These are phyloP conservation scores for Colletotrichum tanaceti DNA, from an alignment of 2,329 filamentous ascomycete species.

Conservation along the genomic window DNA sequence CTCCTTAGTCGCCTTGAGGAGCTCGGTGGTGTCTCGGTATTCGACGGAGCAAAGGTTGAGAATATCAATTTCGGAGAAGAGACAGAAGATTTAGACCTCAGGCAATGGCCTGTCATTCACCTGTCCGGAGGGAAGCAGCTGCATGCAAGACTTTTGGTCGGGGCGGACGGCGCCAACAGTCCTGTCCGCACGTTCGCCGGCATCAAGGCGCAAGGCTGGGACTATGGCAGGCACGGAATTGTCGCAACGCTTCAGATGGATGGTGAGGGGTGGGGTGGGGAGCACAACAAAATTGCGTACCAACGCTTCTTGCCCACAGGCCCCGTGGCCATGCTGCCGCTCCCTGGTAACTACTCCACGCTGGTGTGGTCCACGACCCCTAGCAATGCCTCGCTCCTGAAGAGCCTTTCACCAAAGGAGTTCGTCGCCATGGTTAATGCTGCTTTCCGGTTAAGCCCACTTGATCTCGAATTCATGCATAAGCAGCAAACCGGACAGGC, in stretches of 20 bases:
- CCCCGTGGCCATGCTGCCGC: conserved; percentile 88
- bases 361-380: conserved; percentile 96
- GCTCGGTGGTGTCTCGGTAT: conserved; percentile 75
- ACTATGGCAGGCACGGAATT: conserved; percentile 89
- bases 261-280: conserved; percentile 65
- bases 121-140: conserved; percentile 76
- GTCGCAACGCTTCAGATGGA: conserved; percentile 87
- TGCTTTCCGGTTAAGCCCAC: conserved; percentile 83
- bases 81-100: conserved; percentile 77
- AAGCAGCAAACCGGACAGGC: conserved; percentile 67
- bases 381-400: conserved; percentile 80
- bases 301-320: conserved; percentile 95
- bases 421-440: conserved; percentile 93
- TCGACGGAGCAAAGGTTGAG: conserved; percentile 82
- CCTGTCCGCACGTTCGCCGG: conserved; percentile 90
- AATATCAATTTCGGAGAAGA: conserved; percentile 81
- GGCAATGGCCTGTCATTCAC: conserved; percentile 87
- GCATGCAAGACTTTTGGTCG: conserved; percentile 85
- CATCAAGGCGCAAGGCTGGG: conserved; percentile 89
- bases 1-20: conserved; percentile 78
- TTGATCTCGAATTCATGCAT: conserved; percentile 88
- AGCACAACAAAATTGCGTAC: conserved; percentile 80
- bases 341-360: conserved; percentile 85
- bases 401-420: conserved; percentile 76
- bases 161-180: conserved; percentile 94